Percentiles rank a stretch among this genome's conserved stretches.
Conservation (phyloP, 164 flowering plant species). For the Vitis cinerea region DNA sequence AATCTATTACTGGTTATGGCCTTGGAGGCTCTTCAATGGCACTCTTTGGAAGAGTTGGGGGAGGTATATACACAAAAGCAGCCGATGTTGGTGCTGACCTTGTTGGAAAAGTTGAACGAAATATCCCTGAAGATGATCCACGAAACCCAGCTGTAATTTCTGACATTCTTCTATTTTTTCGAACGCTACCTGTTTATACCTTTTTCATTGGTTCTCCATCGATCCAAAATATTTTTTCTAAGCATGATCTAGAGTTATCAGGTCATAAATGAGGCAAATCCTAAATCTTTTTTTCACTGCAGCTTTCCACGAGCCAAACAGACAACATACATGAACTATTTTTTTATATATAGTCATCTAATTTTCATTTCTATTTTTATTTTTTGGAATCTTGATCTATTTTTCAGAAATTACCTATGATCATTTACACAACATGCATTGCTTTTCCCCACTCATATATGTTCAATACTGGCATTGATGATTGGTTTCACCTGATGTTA, state of each 20-base stretch:
- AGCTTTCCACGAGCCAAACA: no score
- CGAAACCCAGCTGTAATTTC: conserved; percentile 51
- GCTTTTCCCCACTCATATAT: neutral
- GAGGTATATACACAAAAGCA: conserved; percentile 58
- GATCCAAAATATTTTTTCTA: no score
- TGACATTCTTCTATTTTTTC: neutral
- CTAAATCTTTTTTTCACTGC: no score
- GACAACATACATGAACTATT: no score
- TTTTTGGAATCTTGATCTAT: no score
- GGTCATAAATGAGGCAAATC: no score
- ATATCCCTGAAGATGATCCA: conserved; percentile 60
- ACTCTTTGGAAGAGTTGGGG: conserved; percentile 61
- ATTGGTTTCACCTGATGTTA: neutral
- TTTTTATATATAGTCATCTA: neutral
- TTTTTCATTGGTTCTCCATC: no score
- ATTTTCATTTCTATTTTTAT: neutral
- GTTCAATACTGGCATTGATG: neutral
- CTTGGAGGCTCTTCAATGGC: conserved; percentile 69
- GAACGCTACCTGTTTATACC: no score
- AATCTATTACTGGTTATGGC: conserved; percentile 57
- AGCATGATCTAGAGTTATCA: no score
- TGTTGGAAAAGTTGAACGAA: conserved; percentile 50
- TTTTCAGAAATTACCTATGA: neutral
- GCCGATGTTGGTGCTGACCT: conserved; percentile 64
- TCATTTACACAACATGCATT: no score